phyloP scores from a whole-genome alignment of 1,284 basidiomycete species.

The Puccinia novopanici region DNA sequence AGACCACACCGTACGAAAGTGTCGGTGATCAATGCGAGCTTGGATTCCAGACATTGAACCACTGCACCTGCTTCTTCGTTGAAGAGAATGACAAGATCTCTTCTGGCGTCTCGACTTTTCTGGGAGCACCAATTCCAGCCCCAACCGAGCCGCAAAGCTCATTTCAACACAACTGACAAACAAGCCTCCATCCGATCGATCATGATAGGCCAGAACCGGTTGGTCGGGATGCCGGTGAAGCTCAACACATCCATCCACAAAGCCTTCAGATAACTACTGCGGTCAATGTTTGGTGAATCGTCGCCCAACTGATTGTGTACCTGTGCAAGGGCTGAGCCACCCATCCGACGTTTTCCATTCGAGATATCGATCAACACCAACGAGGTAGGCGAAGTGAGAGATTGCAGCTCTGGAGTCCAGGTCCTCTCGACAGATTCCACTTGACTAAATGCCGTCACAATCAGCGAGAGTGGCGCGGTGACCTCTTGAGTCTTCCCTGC shows the following conservation, averaged over 20 bases:
- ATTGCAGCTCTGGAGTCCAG: slow-evolving; percentile 85
- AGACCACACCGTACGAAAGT: slow-evolving; percentile 17
- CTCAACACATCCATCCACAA: slow-evolving; percentile 74
- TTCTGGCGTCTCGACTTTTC: slow-evolving; percentile 61
- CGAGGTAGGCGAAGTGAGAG: slow-evolving; percentile 62
- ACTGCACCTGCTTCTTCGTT: slow-evolving; percentile 96
- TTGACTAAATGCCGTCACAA: slow-evolving; percentile 90
- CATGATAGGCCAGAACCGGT: slow-evolving; percentile 86
- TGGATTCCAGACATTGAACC: slow-evolving; percentile 74
- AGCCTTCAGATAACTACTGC: slow-evolving; percentile 73
- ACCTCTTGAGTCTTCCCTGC: slow-evolving; percentile 67
- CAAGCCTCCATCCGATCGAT: slow-evolving; percentile 97
- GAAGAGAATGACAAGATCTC: slow-evolving; percentile 72
- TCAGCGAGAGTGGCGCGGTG: slow-evolving; percentile 84
- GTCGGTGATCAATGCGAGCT: slow-evolving; percentile 53
- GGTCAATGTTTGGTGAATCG: slow-evolving; percentile 85
- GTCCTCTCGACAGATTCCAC: slow-evolving; percentile 77
- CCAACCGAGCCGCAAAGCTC: slow-evolving; percentile 86
- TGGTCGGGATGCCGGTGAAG: slow-evolving; percentile 67
- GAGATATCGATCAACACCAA: slow-evolving; percentile 90
- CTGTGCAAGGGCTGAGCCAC: slow-evolving; percentile 92
- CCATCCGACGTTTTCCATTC: slow-evolving; percentile 76
- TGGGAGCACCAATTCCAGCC: slow-evolving; percentile 69
- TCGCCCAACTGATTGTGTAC: slow-evolving; percentile 89
- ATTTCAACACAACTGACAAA: slow-evolving; percentile 90